Evolutionary conservation across 2,329 filamentous ascomycete genomes (phyloP), one percentile per base, ranked within the genome.

Genomic region (Pseudogymnoascus sp.): DNA sequence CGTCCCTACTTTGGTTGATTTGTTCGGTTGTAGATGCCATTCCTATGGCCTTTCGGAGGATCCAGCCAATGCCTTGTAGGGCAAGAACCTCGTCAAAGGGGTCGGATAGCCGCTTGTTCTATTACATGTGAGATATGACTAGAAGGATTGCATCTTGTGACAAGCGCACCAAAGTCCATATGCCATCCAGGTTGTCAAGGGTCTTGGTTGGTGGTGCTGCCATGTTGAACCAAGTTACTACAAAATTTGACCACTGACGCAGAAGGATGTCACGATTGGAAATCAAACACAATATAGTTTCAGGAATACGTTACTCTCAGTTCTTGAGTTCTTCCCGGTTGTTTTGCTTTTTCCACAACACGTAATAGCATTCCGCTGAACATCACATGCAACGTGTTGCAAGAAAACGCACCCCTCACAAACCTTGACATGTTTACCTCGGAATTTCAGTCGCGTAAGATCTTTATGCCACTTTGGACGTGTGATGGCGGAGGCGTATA

Each of bases 31-130:
- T 74, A 21, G 80, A 84, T 16, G 84, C 84, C 59, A 80, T 71
- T 59, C 75, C 71, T 67, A 87, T 79, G 33, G 82, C 81, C 74
- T 80, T 84, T 69, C 84, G 82, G 42, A 76, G 77, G 50, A 85
- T 64, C 81, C 82, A 85, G 72, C 76, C 71, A 62, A 82, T 73
- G 50, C 78, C 78, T 79, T 83, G 80, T 73, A 85, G 75, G 53
- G 77, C 70, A 42, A 88, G 80, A 64, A 86, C 77, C 2, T 78
- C 72, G 61, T 85, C 82, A 23, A 79, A 75, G 65, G 80, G 73
- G 68, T 84, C 80, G 64, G 82, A 84, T 66, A 85, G 72, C 61
- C 74, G 74, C 71, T 83, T 82, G 75, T 87, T 50, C 44, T 50
- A 50, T 50, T 50, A 50, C 23, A 25, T 14, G 44, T 50, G 44